Base-by-base conservation (phyloP, 495 filamentous ascomycete species). In the Cryomyces minteri region DNA sequence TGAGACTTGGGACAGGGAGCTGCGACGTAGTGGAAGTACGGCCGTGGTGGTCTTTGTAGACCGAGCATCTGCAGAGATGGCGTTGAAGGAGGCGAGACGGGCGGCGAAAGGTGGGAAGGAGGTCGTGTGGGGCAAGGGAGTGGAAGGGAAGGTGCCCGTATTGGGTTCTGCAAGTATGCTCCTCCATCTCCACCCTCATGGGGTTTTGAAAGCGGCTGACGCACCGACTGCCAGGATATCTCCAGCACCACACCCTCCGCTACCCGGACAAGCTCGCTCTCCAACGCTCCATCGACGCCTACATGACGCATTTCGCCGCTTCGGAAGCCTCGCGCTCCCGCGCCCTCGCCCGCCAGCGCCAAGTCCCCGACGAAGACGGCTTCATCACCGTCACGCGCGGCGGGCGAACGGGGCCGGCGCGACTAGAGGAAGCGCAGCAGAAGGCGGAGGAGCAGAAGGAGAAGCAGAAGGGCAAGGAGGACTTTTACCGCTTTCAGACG, bases 401-500 rank as follows among this genome's bases (percentile, higher is more conserved):
- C 4, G 75, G 79, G 6, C 76, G 81, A 46, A 67, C 69, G 7
- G 85, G 82, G 9, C 78, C 82, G 6, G 84, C 83, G 12, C 67
- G 74, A 40, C 72, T 77, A 48, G 81, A 82, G 53, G 84, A 86
- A 54, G 79, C 81, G 8, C 73, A 79, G 61, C 76, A 73, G 56
- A 69, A 79, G 53, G 73, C 74, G 49, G 73, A 76, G 62, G 76
- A 76, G 67, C 77, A 85, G 71, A 69, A 82, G 57, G 77, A 86
- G 66, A 76, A 72, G 64, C 73, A 72, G 60, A 76, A 71, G 64
- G 76, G 68, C 63, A 58, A 51, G 47, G 72, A 73, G 32, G 80
- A 85, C 54, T 96, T 98, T 60, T 98, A 98, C 60, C 76, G 87
- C 48, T 98, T 95, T 69, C 90, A 98, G 71, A 70, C 73, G 51